Base-by-base conservation (phyloP, 2,329 filamentous ascomycete genomes). In the Curvularia lunata region DNA sequence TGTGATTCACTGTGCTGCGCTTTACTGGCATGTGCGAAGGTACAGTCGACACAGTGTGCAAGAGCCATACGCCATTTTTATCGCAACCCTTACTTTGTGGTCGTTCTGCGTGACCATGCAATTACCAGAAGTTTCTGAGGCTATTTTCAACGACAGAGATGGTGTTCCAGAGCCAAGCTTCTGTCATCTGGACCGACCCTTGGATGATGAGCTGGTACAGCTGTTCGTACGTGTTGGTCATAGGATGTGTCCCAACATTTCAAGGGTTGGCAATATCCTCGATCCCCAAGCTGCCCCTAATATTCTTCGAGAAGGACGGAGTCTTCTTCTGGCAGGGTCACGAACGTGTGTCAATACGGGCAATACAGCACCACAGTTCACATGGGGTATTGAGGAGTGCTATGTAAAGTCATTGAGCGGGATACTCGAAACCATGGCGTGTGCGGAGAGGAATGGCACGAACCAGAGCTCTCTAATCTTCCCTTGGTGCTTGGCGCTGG, bases 171-270 rank as follows among this genome's bases (percentile, higher is more conserved):
- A 77, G 18, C 77, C 80, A 0, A 76, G 71, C 0, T 81, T 82
- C 8, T 83, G 86, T 37, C 79, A 82, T 18, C 73, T 87, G 0
- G 85, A 87, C 54, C 76, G 84, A 9, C 84, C 84, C 0, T 80
- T 80, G 2, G 83, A 86, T 59, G 85, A 86, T 65, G 84, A 86
- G 63, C 77, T 86, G 48, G 83, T 55, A 13, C 53, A 55, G 48
- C 43, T 48, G 1, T 86, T 84, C 66, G 83, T 86, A 0, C 75
- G 80, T 10, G 75, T 79, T 16, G 84, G 84, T 0, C 73, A 79
- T 28, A 73, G 64, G 3, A 84, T 86, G 80, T 76, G 75, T 18
- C 83, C 80, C 0, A 79, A 82, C 58, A 76, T 86, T 8, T 81
- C 78, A 8, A 83, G 82, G 3, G 82, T 86, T 1, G 84, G 84